phyloP scores from a whole-genome alignment of 805 yeast genomes.

The Phaffomyces antillensis region DNA sequence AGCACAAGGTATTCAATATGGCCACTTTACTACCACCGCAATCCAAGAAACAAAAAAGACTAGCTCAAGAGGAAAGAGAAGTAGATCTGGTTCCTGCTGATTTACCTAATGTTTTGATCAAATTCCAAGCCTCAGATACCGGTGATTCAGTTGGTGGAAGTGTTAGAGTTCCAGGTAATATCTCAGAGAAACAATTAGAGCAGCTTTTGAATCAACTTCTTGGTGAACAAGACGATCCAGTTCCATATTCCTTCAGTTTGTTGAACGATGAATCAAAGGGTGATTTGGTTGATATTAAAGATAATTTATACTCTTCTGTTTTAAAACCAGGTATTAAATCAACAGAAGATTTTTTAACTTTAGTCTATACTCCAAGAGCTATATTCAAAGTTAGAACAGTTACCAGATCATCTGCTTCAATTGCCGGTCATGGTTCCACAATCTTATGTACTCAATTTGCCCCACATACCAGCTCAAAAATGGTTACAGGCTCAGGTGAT shows the following conservation, averaged over 20 bases:
- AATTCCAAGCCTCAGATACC: constrained; percentile 88
- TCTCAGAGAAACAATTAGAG: constrained; percentile 80
- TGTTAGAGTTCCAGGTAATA: constrained; percentile 84
- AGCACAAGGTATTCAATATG: constrained; percentile 36
- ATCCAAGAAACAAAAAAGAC: constrained; percentile 78
- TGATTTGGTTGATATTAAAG: constrained; percentile 62
- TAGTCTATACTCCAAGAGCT: constrained; percentile 91
- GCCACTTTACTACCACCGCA: constrained; percentile 93
- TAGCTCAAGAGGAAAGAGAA: constrained; percentile 75
- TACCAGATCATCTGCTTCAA: constrained; percentile 85
- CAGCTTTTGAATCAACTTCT: constrained; percentile 76
- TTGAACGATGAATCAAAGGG: constrained; percentile 37
- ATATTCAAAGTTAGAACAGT: constrained; percentile 89
- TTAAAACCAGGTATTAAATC: constrained; percentile 81
- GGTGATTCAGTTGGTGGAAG: constrained; percentile 83
- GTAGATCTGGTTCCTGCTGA: constrained; percentile 68
- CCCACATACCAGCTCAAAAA: constrained; percentile 74
- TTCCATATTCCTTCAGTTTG: constrained; percentile 82
- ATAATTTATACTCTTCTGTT: constrained; percentile 71
- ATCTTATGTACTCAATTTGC: constrained; percentile 90
- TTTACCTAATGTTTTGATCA: constrained; percentile 79
- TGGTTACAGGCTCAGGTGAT: constrained; percentile 97
- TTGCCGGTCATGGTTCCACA: constrained; percentile 93
- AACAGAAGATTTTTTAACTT: constrained; percentile 87
- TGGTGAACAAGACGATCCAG: constrained; percentile 58